A percentile compares a stretch with the other conserved stretches of the same genome.
These are phyloP conservation scores for Didymellaceae sp. DNA, from an alignment of 2,329 filamentous ascomycete genomes.

Conservation along the genomic window DNA sequence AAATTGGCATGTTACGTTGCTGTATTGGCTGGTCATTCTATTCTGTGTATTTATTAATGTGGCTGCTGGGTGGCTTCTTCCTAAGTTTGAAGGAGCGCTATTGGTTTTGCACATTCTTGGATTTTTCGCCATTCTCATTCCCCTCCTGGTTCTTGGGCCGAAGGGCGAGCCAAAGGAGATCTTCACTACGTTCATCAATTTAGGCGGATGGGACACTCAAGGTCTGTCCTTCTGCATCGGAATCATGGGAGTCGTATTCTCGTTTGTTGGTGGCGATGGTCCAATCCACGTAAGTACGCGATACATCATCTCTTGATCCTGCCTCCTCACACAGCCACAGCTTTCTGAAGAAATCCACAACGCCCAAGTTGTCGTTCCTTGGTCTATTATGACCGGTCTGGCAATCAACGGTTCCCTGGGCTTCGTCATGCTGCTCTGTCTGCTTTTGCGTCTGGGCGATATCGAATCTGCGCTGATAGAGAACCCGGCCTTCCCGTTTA, in stretches of 20 bases:
- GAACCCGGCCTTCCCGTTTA: constrained; percentile 53
- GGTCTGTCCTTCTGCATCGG: constrained; percentile 54
- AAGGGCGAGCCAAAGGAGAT: constrained; percentile 48
- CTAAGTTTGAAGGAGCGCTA: constrained; percentile 55
- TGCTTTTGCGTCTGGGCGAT: constrained; percentile 44
- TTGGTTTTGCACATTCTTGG: constrained; percentile 58
- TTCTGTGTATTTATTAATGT: constrained; percentile 54
- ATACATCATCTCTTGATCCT: background rate
- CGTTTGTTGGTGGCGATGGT: constrained; percentile 47
- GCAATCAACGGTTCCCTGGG: constrained; percentile 49
- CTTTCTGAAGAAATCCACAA: constrained; percentile 41
- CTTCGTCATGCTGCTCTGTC: constrained; percentile 37
- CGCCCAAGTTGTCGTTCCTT: constrained; percentile 39
- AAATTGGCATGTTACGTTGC: constrained; percentile 58
- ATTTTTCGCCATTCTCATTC: constrained; percentile 58
- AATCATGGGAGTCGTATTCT: constrained; percentile 43
- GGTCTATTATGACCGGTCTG: constrained; percentile 48
- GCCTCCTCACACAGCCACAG: constrained; percentile 25
- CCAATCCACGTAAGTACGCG: constrained; percentile 43
- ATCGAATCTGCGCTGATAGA: constrained; percentile 37
- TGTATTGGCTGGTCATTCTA: constrained; percentile 54
- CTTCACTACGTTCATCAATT: constrained; percentile 55
- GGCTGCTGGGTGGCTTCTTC: constrained; percentile 51
- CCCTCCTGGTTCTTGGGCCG: constrained; percentile 53
- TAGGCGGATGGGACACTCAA: constrained; percentile 52